phyloP scores from a whole-genome alignment of 139 green algal species.

The Microglena sp. region DNA sequence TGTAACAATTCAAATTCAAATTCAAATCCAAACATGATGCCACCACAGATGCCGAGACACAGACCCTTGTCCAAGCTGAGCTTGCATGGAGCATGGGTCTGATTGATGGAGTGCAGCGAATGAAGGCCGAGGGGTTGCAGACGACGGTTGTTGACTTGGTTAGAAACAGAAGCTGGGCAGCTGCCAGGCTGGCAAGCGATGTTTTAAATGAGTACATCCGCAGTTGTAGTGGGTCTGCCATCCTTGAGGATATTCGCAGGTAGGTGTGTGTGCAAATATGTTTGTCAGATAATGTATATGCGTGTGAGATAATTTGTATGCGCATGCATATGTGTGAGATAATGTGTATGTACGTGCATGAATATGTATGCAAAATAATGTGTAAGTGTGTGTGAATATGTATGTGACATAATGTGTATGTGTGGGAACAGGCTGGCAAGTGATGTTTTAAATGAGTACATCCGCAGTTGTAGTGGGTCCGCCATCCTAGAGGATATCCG shows the following conservation, averaged over 20 bases:
- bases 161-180: constrained; percentile 14
- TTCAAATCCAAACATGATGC: no score
- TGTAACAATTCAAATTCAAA: no score
- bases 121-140: constrained; percentile 32
- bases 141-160: constrained; percentile 29
- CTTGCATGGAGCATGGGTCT: constrained; percentile 43
- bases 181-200: constrained; percentile 26
- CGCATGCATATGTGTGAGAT: no score
- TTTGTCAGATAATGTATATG: background rate
- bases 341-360: no score
- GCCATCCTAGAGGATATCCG: constrained; percentile 31
- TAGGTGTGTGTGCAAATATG: background rate
- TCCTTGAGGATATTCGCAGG: constrained; percentile 32
- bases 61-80: constrained; percentile 39
- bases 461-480: constrained; percentile 14
- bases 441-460: constrained; percentile 31
- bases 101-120: constrained; percentile 25
- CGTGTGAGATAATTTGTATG: no score
- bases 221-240: constrained; percentile 6
- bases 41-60: constrained; percentile 38
- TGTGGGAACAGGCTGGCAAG: constrained; percentile 15
- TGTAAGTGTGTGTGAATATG: background rate
- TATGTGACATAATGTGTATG: no score
- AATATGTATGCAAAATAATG: background rate
- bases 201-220: constrained; percentile 30